Evolutionary conservation across 23 red algal species (phyloP), one percentile per base, ranked within the genome.

Genomic region (Gracilaria gracilis): DNA sequence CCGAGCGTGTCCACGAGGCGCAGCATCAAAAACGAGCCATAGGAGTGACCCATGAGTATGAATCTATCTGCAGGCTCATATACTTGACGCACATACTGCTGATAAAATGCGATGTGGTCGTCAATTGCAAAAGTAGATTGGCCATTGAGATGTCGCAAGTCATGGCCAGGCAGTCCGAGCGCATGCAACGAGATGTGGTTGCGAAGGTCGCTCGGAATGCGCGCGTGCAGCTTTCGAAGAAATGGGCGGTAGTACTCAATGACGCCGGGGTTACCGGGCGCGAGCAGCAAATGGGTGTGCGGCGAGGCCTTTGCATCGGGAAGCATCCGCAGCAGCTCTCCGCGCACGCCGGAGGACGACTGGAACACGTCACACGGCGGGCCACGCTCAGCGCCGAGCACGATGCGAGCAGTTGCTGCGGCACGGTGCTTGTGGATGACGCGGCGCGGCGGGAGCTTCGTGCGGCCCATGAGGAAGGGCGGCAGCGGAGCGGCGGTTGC

Each of bases 181-280:
- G 72, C 93, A 37, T 95, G 93, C 17, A 95, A 28, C 9, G 50
- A 58, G 15, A 39, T 23, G 64, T 57, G 44, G 24, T 59, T 37
- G 16, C 72, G 55, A 19, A 79, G 70, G 28, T 85, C 76, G 44
- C 40, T 29, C 40, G 76, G 80, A 33, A 95, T 55, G 32, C 81
- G 67, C 57, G 78, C 32, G 49, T 74, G 77, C 32, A 82, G 47
- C 28, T 79, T 47, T 9, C 73, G 77, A 44, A 95, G 61, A 72
- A 90, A 73, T n/a, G 85, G 80, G 27, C 88, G 79, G 61, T 95
- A 95, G 32, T 81, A 86, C 79, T 95, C 93, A 64, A 95, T 95
- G 67, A 89, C 80, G 38, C 93, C 93, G 14, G 93, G 93, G 71
- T 95, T 95, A 57, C 93, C 93, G 37, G 93, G 93, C 19, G 89